Conservation (phyloP, 805 yeast genomes). For the Lipomyces yamanashiensis region DNA sequence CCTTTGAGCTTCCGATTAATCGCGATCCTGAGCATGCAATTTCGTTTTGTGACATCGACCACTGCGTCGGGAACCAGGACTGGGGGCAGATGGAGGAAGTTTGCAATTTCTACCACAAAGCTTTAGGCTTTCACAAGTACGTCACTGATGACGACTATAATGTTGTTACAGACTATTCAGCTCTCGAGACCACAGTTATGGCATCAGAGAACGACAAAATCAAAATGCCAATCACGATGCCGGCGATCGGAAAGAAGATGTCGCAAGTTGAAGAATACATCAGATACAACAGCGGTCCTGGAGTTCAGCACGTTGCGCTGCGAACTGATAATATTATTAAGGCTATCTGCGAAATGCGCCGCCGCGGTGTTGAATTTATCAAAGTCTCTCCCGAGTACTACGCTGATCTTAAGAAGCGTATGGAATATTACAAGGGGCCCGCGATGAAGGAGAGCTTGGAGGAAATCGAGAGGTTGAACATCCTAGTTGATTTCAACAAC, state of each 20-base stretch:
- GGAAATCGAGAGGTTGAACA: slow-evolving; percentile 52
- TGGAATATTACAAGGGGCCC: slow-evolving; percentile 49
- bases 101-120: slow-evolving; percentile 58
- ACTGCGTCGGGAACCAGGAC: slow-evolving; percentile 77
- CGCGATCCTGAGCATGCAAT: slow-evolving; percentile 36
- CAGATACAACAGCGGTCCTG: slow-evolving; percentile 77
- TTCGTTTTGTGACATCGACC: slow-evolving; percentile 61
- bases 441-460: slow-evolving; percentile 58
- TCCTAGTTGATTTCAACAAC: slow-evolving; percentile 76
- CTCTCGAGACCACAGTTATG: slow-evolving; percentile 77
- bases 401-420: slow-evolving; percentile 51
- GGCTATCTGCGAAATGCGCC: slow-evolving; percentile 57
- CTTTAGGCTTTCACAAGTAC: slow-evolving; percentile 74
- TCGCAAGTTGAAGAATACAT: slow-evolving; percentile 85
- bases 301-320: slow-evolving; percentile 82
- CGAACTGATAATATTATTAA: slow-evolving; percentile 63
- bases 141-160: slow-evolving; percentile 86
- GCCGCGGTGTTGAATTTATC: slow-evolving; percentile 75
- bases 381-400: slow-evolving; percentile 64
- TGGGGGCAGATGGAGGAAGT: slow-evolving; percentile 68
- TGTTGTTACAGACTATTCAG: slow-evolving; percentile 70
- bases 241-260: slow-evolving; percentile 66
- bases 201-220: slow-evolving; percentile 65
- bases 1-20: not conserved
- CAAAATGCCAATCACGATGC: slow-evolving; percentile 86